phyloP scores from a whole-genome alignment of 208 protist genomes.

The Trypanosoma avium region DNA sequence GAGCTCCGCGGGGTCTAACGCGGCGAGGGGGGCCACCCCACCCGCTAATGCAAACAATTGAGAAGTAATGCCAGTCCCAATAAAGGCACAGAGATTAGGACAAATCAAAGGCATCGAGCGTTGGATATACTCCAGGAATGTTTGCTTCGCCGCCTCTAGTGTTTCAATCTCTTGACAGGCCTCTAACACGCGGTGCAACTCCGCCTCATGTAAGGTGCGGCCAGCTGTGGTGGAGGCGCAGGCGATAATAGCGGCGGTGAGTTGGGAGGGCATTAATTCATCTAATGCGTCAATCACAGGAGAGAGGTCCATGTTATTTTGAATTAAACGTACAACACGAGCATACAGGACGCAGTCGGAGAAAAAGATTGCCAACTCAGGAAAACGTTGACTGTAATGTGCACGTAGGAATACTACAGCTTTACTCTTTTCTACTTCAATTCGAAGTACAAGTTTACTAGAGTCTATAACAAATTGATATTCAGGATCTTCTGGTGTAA shows the following conservation, averaged over 20 bases:
- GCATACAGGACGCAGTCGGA: conserved; percentile 84
- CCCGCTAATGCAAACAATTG: conserved; percentile 89
- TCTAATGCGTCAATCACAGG: conserved; percentile 66
- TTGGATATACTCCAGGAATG: conserved; percentile 92
- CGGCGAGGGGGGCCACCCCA: conserved; percentile 65
- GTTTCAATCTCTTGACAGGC: conserved; percentile 90
- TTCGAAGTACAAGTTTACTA: conserved; percentile 78
- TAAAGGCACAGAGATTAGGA: conserved; percentile 90
- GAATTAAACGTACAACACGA: conserved; percentile 78
- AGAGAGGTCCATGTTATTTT: conserved; percentile 83
- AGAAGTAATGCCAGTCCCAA: conserved; percentile 90
- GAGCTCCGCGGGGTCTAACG: conserved; percentile 74
- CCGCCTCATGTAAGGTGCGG: conserved; percentile 52
- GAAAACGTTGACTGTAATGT: conserved; percentile 87
- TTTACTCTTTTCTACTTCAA: conserved; percentile 89
- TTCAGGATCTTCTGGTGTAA: conserved; percentile 82
- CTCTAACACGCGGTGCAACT: conserved; percentile 65
- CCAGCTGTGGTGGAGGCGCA: conserved; percentile 88
- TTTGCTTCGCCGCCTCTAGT: conserved; percentile 90
- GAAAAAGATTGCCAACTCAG: conserved; percentile 89
- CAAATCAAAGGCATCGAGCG: conserved; percentile 90
- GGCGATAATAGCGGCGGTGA: conserved; percentile 82
- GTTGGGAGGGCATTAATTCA: conserved; percentile 82
- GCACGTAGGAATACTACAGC: conserved; percentile 86
- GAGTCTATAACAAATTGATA: conserved; percentile 91